Evolutionary conservation across 257 asterid species (phyloP), one percentile per base, ranked within the genome.

Genomic region (Scutellaria barbata): DNA sequence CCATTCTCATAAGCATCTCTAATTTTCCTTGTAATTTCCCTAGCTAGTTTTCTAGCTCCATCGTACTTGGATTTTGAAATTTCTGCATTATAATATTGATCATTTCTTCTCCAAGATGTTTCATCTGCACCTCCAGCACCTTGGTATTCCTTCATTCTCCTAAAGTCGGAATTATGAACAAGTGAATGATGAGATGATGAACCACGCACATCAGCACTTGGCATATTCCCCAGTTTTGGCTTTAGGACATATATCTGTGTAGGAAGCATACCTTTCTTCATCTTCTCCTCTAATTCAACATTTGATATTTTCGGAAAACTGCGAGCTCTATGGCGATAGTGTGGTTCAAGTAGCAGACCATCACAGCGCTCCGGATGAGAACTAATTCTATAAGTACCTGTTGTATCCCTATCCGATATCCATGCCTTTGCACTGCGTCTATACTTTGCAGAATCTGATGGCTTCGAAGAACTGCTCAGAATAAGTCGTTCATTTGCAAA

Each of bases 21-120:
- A 78, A 82, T 74, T 42, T 68, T 77, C 79, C 81, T 83, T 4
- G 88, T 81, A 64, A 86, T 68, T 69, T 74, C 77, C 83, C 80
- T 81, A 59, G 96, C 88, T 51, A 79, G 55, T 68, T 63, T 76
- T 69, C 84, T 74, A 71, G 86, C 86, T 71, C 84, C 92, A 45
- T 53, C 71, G 16, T 79, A 74, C 18, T 33, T 37, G 17, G 85
- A 72, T 65, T 68, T 69, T 14, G 74, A n/a, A 50, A 52, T 66
- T 62, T 72, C 78, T 39, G 25, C 66, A 57, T 72, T 57, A 58
- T 63, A 52, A 45, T 80, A 73, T 25, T 77, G 72, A 42, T 46
- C 67, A 25, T 72, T 80, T 74, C 30, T 68, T 73, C 80, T 77
- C 78, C 76, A 37, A 63, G 72, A 65, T 33, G 41, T 61, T 54